Evolutionary conservation across 2,329 filamentous ascomycete species (phyloP), one percentile per base, ranked within the genome.

Genomic region (Cryphonectria japonica): DNA sequence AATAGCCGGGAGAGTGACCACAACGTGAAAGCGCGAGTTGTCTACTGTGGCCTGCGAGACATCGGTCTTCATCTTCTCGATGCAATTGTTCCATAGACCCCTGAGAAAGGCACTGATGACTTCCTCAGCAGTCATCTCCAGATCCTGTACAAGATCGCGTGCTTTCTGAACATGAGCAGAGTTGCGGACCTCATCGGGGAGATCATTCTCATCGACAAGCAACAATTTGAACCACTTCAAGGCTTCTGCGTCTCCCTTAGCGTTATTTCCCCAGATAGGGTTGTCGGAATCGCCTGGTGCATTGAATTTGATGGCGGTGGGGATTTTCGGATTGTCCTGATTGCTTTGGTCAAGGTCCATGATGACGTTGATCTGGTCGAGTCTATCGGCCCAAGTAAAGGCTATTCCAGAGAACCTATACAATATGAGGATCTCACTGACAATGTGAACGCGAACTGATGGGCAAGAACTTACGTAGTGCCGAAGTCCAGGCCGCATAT

Each of bases 401-500:
- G 83, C 80, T 0, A 84, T 75, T 0, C 83, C 83, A 0, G 83
- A 84, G 66, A 76, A 81, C 0, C 81, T 83, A 39, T 9, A 46
- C 14, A 22, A 34, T 73, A 16, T n/a, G n/a, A 14, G 34, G 50
- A 7, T 8, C 0, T 1, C 1, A 9, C 14, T 57, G 2, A 32
- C 16, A 16, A 32, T 34, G 54, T 3, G 29, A 22, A 59, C 14
- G 32, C 13, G 52, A 54, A 29, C 0, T 29, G 11, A 7, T 26
- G 11, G 9, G 16, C 2, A 16, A 59, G 46, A 3, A 74, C 80
- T 71, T 71, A 84, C 76, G 83, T 86, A 0, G 84, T 86, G 0
- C 83, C 84, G 60, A 85, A 85, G 61, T 85, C 84, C 8, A 86
- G 78, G 0, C 83, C 82, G 2, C 85, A 74, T 26, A 83, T 74